Conservation (phyloP, 2,329 filamentous ascomycete species). For the Aspergillus pseudoglaucus region DNA sequence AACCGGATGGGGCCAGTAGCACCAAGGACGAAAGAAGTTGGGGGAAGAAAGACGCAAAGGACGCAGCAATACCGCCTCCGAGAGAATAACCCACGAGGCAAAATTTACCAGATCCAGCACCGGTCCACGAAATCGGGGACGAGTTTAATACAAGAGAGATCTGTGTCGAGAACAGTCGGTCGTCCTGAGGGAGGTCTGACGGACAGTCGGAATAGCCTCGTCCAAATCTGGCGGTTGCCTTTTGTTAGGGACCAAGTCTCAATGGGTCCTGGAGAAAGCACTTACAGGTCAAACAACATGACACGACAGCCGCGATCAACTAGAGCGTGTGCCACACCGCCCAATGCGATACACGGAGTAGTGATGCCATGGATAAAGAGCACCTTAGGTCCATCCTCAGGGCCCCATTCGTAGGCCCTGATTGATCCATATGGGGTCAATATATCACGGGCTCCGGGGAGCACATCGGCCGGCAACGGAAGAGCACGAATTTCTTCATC, state of each 20-base stretch:
- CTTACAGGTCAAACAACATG: constrained; percentile 63
- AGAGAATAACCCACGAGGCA: constrained; percentile 73
- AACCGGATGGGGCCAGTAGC: constrained; percentile 70
- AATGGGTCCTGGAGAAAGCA: not conserved
- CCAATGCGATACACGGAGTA: constrained; percentile 66
- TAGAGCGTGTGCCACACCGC: constrained; percentile 59
- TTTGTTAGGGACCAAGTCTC: constrained; percentile 1
- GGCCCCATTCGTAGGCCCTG: constrained; percentile 75
- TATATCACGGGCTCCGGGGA: constrained; percentile 60
- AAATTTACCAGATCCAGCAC: constrained; percentile 48
- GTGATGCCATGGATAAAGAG: constrained; percentile 75
- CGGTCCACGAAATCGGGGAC: constrained; percentile 62
- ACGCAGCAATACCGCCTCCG: constrained; percentile 65
- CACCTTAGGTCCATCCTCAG: constrained; percentile 62
- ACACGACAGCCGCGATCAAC: constrained; percentile 64
- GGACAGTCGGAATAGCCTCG: constrained; percentile 72
- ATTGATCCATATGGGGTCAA: constrained; percentile 57
- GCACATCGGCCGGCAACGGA: constrained; percentile 63
- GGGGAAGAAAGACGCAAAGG: constrained; percentile 65
- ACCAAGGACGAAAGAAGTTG: constrained; percentile 62
- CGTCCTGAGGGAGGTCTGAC: constrained; percentile 60
- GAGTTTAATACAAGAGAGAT: constrained; percentile 65
- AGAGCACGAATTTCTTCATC: constrained; percentile 33
- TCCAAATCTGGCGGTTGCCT: constrained; percentile 40
- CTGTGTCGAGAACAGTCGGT: constrained; percentile 66